Base-by-base conservation (phyloP, 805 yeast genomes). In the Monosporozyma servazzii region DNA sequence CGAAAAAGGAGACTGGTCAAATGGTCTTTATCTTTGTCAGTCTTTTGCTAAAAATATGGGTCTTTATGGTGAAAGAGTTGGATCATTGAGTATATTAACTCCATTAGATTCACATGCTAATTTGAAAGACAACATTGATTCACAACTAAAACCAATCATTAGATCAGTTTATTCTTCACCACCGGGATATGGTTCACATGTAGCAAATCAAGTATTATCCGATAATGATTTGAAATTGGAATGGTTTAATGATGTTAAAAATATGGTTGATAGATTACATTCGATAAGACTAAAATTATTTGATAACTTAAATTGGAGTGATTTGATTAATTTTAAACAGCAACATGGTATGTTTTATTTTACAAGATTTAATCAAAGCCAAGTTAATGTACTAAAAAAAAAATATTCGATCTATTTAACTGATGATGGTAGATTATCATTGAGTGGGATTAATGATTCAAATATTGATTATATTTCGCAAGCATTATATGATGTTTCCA, bases 291-390 rank as follows among this genome's bases (percentile, higher is more conserved):
- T 71, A 51, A 69, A 77, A 54, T 75, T 91, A 64, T 79, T 79
- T 68, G 76, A 78, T 50, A 75, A 79, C 55, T 76, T 84, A 59
- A 75, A 80, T 67, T 91, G 98, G 98, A 84, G 84, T 50, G 96
- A 87, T 65, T 76, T 91, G 61, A 74, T 86, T 51, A 78, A 82
- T 64, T 52, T 47, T 6, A 51, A 56, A 17, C 58, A 56, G 33
- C 98, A 91, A 71, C 85, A 91, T 67, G 99, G 99, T 61, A 91
- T 91, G 98, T 91, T 91, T 72, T 87, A 91, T 62, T 91, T 78
- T 75, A 90, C 97, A 36, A 96, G 96, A 7, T 76, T 91, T 55
- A 66, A 70, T 31, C 73, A 79, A 45, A 80, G 78, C 48, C 95
- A 89, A 71, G 91, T 88, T 47, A 74, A 79, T 53, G 71, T 75